Base-by-base conservation (phyloP, 2,329 filamentous ascomycete genomes). In the Aspergillus arachidicola region DNA sequence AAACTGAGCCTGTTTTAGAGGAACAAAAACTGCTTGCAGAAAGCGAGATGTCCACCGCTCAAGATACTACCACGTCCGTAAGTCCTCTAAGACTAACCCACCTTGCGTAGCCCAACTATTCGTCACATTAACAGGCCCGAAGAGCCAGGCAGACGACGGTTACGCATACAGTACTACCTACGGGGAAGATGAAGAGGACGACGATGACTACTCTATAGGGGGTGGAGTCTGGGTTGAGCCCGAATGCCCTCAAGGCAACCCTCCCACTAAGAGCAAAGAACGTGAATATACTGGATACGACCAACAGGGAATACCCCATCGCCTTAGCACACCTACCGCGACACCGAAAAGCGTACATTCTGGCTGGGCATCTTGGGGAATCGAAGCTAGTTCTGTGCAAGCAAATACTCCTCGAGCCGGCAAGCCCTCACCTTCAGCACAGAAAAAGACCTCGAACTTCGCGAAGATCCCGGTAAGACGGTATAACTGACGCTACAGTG, bases 1-100 rank as follows among this genome's bases (percentile, higher is more conserved):
- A 79, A 34, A 65, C 71, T 11, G 74, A 76, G 2, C 72, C 76
- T 2, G 63, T 76, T 16, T 57, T 67, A n/a, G 76, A 79, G 41
- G 72, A 76, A 58, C 59, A 67, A n/a, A 77, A 67, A 54, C 51
- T 68, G 23, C 46, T 73, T 11, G 62, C 66, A 3, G 69, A 71
- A 41, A 66, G 57, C 23, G 68, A 69, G 3, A 30, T 57, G 19
- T 61, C 63, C 4, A 64, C 61, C 6, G 59, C 41, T 9, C 30
- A 57, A 21, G 58, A 56, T 19, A 62, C 60, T 32, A 60, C 55
- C 14, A 32, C 64, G 14, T 23, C 48, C 19, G 68, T 69, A 46
- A 54, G 65, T 59, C 36, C 23, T 16, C 7, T 23, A 10, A 23
- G 16, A 26, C 23, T 54, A 34, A 28, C 45, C 7, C 14, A 48